Evolutionary conservation across 495 filamentous ascomycete genomes (phyloP), one percentile per base, ranked within the genome.

Genomic region (Melanomma pulvis-pyrius): DNA sequence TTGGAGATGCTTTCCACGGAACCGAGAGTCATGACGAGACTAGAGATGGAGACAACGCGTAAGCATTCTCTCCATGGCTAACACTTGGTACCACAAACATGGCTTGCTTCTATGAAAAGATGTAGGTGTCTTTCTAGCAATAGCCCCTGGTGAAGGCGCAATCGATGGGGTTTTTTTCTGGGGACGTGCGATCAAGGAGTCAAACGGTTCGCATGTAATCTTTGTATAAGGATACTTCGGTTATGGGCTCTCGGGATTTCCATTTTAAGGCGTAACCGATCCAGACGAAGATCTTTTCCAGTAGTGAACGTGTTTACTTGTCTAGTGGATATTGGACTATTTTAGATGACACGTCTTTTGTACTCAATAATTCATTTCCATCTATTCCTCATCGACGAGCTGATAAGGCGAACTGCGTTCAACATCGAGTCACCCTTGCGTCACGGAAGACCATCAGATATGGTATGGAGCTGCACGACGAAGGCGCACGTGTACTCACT

Each of bases 1-100:
- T 88, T 75, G 85, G 83, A 8, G 84, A 88, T 59, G 84, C 86
- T 1, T 84, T 87, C 74, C 84, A 86, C 59, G 83, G 81, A 24
- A 85, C 84, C 34, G 83, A 86, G 30, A 59, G 64, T 61, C 59
- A 68, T 17, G 65, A 80, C 81, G 71, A 80, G 81, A 52, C 44
- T 1, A 21, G 8, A 29, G 64, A 67, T 47, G 58, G 59, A 21
- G 59, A 63, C 19, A 68, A 63, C 24, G 52, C 25, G 17, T 64
- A 26, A 51, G 59, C 25, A 22, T 32, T 22, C 5, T 30, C 26
- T 25, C 28, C 30, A 12, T 17, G 21, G 21, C 21, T 25, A 21
- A 7, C 21, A 6, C n/a, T 32, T 7, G 7, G 39, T n/a, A 44
- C 8, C 39, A 44, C 39, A 15, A 44, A 15, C 9, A 44, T 6